phyloP scores from a whole-genome alignment of 2,329 filamentous ascomycete genomes.

The Graphilbum ipis-grandicollis region DNA sequence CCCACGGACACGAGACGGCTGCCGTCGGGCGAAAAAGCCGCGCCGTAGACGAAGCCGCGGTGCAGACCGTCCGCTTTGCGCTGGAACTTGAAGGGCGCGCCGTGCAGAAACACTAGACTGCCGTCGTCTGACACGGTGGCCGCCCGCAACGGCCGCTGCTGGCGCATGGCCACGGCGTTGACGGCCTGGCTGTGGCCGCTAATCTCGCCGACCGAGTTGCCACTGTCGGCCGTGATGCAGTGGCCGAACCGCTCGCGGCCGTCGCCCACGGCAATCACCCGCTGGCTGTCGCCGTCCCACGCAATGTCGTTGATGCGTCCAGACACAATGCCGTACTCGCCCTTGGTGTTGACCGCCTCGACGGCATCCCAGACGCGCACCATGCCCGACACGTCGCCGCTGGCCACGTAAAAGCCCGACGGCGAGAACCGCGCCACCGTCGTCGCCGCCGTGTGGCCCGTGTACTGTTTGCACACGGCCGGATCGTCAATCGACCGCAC shows the following conservation, averaged over 20 bases:
- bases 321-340: conserved; percentile 87
- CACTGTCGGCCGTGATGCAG: conserved; percentile 88
- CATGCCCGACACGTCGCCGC: conserved; percentile 68
- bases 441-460: conserved; percentile 71
- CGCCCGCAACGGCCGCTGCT: conserved; percentile 78
- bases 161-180: conserved; percentile 79
- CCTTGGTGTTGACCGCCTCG: conserved; percentile 70
- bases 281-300: conserved; percentile 94
- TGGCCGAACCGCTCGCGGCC: conserved; percentile 87
- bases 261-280: conserved; percentile 89
- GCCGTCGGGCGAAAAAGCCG: conserved; percentile 83
- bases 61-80: conserved; percentile 65
- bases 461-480: conserved; percentile 73
- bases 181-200: conserved; percentile 79
- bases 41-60: conserved; percentile 74
- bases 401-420: conserved; percentile 87
- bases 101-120: conserved; percentile 80
- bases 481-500: conserved; percentile 88
- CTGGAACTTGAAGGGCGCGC: conserved; percentile 91
- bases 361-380: conserved; percentile 90
- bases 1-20: conserved; percentile 69
- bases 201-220: conserved; percentile 90
- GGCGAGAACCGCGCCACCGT: conserved; percentile 90
- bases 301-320: conserved; percentile 92
- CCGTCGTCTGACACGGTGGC: conserved; percentile 85